Evolutionary conservation across 2,329 filamentous ascomycete genomes (phyloP).

Genomic region (Aureobasidium sp.): DNA sequence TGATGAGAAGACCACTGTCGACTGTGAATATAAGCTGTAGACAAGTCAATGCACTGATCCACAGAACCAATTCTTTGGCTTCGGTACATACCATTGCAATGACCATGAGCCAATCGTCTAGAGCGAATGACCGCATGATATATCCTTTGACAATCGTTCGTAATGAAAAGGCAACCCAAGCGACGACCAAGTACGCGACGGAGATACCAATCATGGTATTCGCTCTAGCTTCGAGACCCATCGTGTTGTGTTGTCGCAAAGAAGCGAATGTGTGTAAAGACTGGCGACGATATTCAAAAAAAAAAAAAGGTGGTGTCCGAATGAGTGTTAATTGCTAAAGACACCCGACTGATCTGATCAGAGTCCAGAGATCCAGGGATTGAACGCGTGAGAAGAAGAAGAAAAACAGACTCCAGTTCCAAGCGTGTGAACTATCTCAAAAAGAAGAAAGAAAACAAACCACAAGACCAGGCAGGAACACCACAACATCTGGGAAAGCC

Average conservation of each 20-base stretch:
- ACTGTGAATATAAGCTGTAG: background rate
- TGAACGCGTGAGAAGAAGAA: background rate
- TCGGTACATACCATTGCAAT: background rate
- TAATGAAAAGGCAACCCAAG: slow-evolving; percentile 5
- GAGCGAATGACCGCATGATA: background rate
- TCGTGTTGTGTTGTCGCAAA: background rate
- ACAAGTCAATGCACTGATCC: background rate
- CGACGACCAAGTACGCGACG: background rate
- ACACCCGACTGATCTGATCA: too few species aligned
- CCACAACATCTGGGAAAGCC: background rate
- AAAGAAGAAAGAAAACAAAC: background rate
- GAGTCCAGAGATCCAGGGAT: background rate
- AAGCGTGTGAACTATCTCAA: background rate
- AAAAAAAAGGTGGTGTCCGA: background rate
- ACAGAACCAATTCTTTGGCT: background rate
- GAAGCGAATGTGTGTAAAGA: too few species aligned
- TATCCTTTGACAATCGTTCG: background rate
- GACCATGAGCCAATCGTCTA: slow-evolving; percentile 5
- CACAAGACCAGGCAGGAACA: background rate
- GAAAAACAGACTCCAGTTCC: background rate
- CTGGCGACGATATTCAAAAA: too few species aligned
- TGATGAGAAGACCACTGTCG: background rate
- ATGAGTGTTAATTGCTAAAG: background rate
- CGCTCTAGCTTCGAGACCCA: background rate
- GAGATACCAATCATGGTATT: slow-evolving; percentile 5